A percentile compares a stretch with the other conserved stretches of the same genome.
phyloP scores from a whole-genome alignment of 2,329 filamentous ascomycete species.

The Didymella keratinophila region DNA sequence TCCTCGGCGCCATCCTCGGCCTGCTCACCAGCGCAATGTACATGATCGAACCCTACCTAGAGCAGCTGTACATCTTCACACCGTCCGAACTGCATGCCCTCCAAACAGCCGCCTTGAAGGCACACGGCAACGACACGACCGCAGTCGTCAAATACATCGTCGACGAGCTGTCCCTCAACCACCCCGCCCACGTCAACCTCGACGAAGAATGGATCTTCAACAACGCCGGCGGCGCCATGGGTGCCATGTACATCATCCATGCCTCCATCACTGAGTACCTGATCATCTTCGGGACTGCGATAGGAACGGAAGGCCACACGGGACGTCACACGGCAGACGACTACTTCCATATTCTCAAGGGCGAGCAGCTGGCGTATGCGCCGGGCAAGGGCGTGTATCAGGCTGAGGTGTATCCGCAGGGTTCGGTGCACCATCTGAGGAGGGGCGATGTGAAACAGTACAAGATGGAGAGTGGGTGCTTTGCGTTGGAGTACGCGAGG shows the following conservation, averaged over 20 bases:
- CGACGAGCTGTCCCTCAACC: conserved; percentile 63
- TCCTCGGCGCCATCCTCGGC: conserved; percentile 35
- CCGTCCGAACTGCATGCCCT: conserved; percentile 71
- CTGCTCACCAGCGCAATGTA: conserved; percentile 37
- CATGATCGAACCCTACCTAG: conserved; percentile 39
- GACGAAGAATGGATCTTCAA: conserved; percentile 90
- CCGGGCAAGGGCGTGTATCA: conserved; percentile 66
- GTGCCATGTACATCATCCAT: conserved; percentile 88
- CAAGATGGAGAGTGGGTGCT: conserved; percentile 77
- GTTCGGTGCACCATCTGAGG: conserved; percentile 74
- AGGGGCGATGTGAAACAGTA: conserved; percentile 83
- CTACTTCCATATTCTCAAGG: conserved; percentile 90
- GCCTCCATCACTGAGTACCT: conserved; percentile 78
- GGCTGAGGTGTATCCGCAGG: conserved; percentile 73
- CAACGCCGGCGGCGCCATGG: conserved; percentile 91
- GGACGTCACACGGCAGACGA: conserved; percentile 92
- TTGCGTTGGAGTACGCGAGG: conserved; percentile 82
- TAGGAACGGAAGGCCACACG: conserved; percentile 87
- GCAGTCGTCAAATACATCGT: conserved; percentile 75
- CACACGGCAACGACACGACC: conserved; percentile 78
- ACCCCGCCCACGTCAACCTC: conserved; percentile 65
- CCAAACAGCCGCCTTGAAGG: conserved; percentile 67
- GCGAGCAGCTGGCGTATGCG: conserved; percentile 78
- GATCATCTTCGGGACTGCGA: conserved; percentile 60
- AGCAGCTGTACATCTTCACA: conserved; percentile 75